These are phyloP conservation scores for Amanita fuliginea DNA, from an alignment of 768 basidiomycete genomes.

Conservation along the genomic window DNA sequence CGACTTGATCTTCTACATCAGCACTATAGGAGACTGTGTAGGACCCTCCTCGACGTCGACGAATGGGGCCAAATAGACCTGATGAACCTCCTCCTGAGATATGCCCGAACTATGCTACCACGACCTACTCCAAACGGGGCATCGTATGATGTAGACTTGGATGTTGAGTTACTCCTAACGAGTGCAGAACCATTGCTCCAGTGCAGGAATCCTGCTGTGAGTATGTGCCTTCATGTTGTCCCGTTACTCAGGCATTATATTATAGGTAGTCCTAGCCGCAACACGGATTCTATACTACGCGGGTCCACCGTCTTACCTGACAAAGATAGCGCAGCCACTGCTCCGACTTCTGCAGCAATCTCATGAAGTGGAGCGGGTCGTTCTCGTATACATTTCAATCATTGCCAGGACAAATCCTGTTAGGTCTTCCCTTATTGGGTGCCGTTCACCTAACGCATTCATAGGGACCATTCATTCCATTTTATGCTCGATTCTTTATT, in stretches of 20 bases:
- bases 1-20: conserved; percentile 80
- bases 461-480: conserved; percentile 53
- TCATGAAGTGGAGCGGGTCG: conserved; percentile 65
- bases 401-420: conserved; percentile 63
- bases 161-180: conserved; percentile 64
- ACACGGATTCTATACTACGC: conserved; percentile 67
- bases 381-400: conserved; percentile 57
- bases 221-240: conserved; percentile 12
- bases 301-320: conserved; percentile 41
- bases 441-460: background rate
- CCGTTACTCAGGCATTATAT: background rate
- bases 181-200: conserved; percentile 72
- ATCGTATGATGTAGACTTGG: conserved; percentile 58
- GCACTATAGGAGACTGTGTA: conserved; percentile 79
- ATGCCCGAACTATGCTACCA: conserved; percentile 76
- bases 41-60: conserved; percentile 80
- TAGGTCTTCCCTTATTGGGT: conserved; percentile 16
- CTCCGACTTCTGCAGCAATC: conserved; percentile 61
- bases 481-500: conserved; percentile 60
- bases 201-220: conserved; percentile 79
- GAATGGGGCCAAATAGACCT: conserved; percentile 93
- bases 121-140: conserved; percentile 34
- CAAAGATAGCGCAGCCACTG: conserved; percentile 59
- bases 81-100: conserved; percentile 68
- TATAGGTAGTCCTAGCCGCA: conserved; percentile 71